Percentiles rank a stretch among this genome's conserved stretches.
Evolutionary conservation across 1,284 basidiomycete genomes (phyloP).

Genomic region (Neonothopanus nambi): DNA sequence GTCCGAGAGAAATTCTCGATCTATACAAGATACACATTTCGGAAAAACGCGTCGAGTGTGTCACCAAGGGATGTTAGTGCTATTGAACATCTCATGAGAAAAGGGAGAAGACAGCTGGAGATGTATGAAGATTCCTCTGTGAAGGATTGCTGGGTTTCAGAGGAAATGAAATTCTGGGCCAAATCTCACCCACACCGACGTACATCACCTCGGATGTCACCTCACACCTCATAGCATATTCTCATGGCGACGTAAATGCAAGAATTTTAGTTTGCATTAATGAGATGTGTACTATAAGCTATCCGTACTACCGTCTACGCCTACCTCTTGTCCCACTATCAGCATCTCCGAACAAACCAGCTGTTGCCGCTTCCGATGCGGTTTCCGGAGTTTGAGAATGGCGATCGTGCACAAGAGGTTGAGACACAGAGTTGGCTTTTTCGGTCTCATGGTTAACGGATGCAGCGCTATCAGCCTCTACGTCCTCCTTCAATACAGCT

Average conservation of each 20-base stretch:
- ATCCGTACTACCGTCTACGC: background rate
- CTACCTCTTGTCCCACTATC: background rate
- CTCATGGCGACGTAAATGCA: too few species aligned
- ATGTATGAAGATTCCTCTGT: constrained; percentile 65
- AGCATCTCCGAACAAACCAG: constrained; percentile 11
- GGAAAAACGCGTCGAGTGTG: constrained; percentile 56
- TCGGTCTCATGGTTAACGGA: background rate
- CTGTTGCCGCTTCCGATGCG: constrained; percentile 9
- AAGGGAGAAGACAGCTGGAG: constrained; percentile 64
- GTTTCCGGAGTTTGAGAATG: background rate
- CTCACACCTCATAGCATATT: background rate
- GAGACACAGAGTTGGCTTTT: background rate
- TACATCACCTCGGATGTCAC: too few species aligned
- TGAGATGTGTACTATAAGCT: background rate
- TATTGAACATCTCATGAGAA: constrained; percentile 73
- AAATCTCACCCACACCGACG: background rate
- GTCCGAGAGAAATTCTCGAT: constrained; percentile 64
- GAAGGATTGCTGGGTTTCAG: constrained; percentile 70
- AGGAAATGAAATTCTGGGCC: constrained; percentile 67
- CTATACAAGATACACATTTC: constrained; percentile 69
- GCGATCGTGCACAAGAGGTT: background rate
- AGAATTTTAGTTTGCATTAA: background rate
- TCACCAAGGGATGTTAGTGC: constrained; percentile 63
- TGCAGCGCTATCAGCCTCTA: too few species aligned
- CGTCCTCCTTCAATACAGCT: background rate